Conservation (phyloP, 805 yeast genomes). For the Sporopachydermia lactativora region DNA sequence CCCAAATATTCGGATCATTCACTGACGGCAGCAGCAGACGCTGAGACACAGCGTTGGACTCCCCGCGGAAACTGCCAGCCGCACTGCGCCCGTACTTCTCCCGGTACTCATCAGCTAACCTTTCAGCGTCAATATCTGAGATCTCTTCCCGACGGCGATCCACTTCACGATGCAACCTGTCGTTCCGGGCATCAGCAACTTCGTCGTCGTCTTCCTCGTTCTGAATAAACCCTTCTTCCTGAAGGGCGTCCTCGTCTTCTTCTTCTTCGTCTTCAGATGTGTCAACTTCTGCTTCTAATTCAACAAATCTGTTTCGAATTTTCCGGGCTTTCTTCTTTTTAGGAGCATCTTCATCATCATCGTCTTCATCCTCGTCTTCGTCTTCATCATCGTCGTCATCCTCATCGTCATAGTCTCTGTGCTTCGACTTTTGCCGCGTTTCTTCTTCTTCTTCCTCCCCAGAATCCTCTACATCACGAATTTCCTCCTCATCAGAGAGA, state of each 20-base stretch:
- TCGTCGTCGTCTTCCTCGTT: conserved; percentile 49
- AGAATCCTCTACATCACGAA: not conserved
- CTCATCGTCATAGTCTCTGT: conserved; percentile 5
- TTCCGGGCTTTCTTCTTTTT: conserved; percentile 15
- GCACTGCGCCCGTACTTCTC: conserved; percentile 85
- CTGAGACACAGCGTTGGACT: conserved; percentile 80
- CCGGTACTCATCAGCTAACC: conserved; percentile 80
- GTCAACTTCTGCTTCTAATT: conserved; percentile 98
- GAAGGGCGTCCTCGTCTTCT: conserved; percentile 89
- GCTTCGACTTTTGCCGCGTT: not conserved
- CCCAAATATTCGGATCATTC: conserved; percentile 94
- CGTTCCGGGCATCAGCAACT: conserved; percentile 35
- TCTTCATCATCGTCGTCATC: conserved; percentile 8
- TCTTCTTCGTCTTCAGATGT: conserved; percentile 92
- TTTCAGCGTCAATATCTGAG: conserved; percentile 91
- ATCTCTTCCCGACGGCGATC: conserved; percentile 62
- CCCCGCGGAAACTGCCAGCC: conserved; percentile 70
- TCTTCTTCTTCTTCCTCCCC: not conserved
- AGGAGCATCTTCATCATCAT: conserved; percentile 15
- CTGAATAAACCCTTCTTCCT: conserved; percentile 49
- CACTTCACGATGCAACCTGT: conserved; percentile 78
- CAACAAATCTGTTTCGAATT: conserved; percentile 71
- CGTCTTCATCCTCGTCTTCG: conserved; percentile 11
- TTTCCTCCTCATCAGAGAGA: not conserved
- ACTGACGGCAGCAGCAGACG: conserved; percentile 88